Evolutionary conservation across 129 eudicot species (phyloP).

Genomic region (Oenanthe sinensis): DNA sequence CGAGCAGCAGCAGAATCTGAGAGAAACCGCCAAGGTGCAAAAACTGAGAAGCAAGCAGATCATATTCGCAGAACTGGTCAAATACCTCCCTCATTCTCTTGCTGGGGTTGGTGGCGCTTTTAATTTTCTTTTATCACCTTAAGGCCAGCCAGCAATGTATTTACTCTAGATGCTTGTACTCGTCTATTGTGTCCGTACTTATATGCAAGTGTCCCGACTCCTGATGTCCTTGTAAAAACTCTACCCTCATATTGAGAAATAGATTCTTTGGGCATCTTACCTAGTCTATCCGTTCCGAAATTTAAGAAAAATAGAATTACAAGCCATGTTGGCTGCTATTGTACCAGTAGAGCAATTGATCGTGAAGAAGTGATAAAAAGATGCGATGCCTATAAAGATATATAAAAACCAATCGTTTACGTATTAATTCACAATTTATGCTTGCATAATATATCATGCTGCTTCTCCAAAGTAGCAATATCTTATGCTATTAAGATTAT

Average conservation of each 20-base stretch:
- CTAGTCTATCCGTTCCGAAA: background rate
- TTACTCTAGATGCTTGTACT: background rate
- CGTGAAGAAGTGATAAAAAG: background rate
- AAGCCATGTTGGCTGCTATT: background rate
- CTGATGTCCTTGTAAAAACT: background rate
- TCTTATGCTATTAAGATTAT: too few relatives aligned
- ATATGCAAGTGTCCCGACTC: background rate
- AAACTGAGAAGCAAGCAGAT: conserved; percentile 58
- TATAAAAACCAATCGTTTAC: background rate
- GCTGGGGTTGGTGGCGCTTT: conserved; percentile 51
- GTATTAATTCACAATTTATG: background rate
- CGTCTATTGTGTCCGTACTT: background rate
- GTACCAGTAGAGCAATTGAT: background rate
- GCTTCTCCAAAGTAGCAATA: too few relatives aligned
- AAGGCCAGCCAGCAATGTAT: background rate
- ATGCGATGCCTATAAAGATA: background rate
- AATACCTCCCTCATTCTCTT: conserved; percentile 56
- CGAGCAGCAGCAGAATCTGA: conserved; percentile 67
- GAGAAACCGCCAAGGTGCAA: conserved; percentile 56
- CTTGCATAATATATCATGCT: background rate
- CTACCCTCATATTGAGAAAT: background rate
- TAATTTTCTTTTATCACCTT: background rate
- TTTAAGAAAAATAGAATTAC: background rate
- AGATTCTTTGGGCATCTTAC: background rate
- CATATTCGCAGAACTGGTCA: conserved; percentile 73